These are phyloP conservation scores for Hyaloscypha variabilis DNA, from an alignment of 495 filamentous ascomycete genomes.

Conservation along the genomic window DNA sequence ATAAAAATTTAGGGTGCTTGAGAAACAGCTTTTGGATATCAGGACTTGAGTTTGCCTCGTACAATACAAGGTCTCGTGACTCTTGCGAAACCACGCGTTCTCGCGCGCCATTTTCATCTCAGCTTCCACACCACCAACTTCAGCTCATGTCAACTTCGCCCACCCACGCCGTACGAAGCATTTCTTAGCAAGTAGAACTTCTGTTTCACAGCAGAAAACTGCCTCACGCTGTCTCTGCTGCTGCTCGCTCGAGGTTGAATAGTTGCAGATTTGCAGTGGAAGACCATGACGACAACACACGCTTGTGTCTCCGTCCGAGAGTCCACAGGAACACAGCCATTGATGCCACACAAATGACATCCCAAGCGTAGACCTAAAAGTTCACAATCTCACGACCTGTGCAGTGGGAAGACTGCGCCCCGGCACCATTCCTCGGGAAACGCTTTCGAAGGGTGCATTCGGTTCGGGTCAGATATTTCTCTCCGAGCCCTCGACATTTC, in stretches of 20 bases:
- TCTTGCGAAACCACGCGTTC: neutral
- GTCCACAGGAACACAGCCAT: neutral
- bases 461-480: neutral
- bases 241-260: neutral
- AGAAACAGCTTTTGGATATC: too few species aligned
- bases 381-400: neutral
- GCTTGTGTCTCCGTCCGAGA: neutral
- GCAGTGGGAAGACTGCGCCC: neutral
- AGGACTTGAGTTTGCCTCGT: neutral
- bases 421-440: neutral
- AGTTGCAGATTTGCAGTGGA: neutral
- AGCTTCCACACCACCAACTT: neutral
- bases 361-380: neutral
- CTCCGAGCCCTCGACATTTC: too few species aligned
- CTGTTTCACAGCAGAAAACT: neutral
- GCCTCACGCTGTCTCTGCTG: neutral
- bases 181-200: neutral
- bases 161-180: neutral
- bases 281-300: neutral
- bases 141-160: neutral
- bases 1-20: too few species aligned
- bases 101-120: neutral
- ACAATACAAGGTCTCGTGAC: neutral
- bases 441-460: neutral
- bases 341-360: neutral